These are phyloP conservation scores for Penicillium dipodomyicola DNA, from an alignment of 495 filamentous ascomycete species.

Conservation along the genomic window DNA sequence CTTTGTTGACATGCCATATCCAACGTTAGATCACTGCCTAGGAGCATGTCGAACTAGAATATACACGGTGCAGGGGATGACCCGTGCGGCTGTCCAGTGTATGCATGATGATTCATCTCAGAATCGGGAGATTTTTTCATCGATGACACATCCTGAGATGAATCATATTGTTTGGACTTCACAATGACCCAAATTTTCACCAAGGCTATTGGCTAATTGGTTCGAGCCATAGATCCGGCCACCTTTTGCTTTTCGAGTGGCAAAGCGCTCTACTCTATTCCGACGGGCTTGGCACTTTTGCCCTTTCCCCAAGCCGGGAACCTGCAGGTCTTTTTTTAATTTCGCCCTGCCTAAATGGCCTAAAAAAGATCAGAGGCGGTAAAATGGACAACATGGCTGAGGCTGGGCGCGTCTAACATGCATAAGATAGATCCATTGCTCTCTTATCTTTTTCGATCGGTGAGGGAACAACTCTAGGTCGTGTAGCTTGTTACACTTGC, in stretches of 20 bases:
- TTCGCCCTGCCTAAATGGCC: background rate
- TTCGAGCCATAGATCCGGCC: conserved; percentile 4
- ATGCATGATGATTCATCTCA: conserved; percentile 27
- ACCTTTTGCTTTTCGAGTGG: conserved; percentile 15
- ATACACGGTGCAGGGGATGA: conserved; percentile 15
- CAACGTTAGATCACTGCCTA: background rate
- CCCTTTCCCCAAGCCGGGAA: background rate
- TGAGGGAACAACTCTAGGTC: background rate
- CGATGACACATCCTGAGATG: conserved; percentile 18
- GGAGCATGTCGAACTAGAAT: background rate
- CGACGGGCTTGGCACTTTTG: conserved; percentile 1
- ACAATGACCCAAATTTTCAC: conserved; percentile 1
- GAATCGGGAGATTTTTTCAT: background rate
- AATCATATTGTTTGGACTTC: conserved; percentile 25
- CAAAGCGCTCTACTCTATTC: conserved; percentile 26
- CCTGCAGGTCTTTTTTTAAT: conserved; percentile 9
- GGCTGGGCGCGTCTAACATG: conserved; percentile 3
- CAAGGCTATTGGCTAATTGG: background rate
- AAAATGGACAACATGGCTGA: conserved; percentile 14
- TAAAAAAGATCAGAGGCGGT: conserved; percentile 13
- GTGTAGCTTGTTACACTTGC: background rate
- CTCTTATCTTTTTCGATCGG: conserved; percentile 7
- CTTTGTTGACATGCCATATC: background rate
- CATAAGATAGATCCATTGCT: conserved; percentile 26
- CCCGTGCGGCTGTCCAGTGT: conserved; percentile 11